phyloP scores from a whole-genome alignment of 2,329 filamentous ascomycete genomes.

The Penicillium sp. region DNA sequence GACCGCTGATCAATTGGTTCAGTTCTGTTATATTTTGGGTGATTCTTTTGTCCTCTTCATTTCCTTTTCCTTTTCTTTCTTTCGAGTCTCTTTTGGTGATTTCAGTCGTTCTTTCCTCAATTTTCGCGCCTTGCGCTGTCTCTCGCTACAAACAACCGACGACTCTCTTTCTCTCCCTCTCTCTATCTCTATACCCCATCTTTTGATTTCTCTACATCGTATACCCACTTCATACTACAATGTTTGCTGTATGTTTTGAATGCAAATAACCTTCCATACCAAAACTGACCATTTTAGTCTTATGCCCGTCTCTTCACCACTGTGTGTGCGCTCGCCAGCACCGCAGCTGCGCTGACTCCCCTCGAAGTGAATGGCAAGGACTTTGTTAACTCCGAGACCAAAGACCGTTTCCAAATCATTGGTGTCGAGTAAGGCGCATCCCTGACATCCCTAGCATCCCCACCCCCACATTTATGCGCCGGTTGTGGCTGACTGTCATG shows the following conservation, averaged over 20 bases:
- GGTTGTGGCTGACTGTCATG: slow-evolving; percentile 10
- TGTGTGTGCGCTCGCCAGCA: slow-evolving; percentile 42
- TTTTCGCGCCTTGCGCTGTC: slow-evolving; percentile 20
- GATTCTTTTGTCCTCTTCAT: not conserved
- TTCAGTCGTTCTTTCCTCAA: slow-evolving; percentile 12
- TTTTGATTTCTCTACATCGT: not conserved
- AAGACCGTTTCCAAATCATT: slow-evolving; percentile 59
- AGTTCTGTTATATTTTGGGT: not conserved
- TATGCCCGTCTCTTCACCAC: slow-evolving; percentile 39
- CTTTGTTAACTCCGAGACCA: slow-evolving; percentile 58
- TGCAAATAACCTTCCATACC: not conserved
- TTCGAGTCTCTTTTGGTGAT: not conserved
- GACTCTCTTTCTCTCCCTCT: not conserved
- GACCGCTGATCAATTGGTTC: not conserved
- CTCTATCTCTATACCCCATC: no score
- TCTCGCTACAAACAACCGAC: slow-evolving; percentile 17
- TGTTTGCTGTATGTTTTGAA: slow-evolving; percentile 23
- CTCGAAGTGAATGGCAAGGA: slow-evolving; percentile 57
- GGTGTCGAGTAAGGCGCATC: slow-evolving; percentile 53
- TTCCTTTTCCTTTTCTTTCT: not conserved
- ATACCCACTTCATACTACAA: slow-evolving; percentile 13
- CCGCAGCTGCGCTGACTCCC: slow-evolving; percentile 53
- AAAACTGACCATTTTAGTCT: slow-evolving; percentile 18
- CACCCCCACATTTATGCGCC: not conserved
- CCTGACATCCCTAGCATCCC: not conserved